Conservation (phyloP, 305 asterid genomes). For the Ajuga reptans region DNA sequence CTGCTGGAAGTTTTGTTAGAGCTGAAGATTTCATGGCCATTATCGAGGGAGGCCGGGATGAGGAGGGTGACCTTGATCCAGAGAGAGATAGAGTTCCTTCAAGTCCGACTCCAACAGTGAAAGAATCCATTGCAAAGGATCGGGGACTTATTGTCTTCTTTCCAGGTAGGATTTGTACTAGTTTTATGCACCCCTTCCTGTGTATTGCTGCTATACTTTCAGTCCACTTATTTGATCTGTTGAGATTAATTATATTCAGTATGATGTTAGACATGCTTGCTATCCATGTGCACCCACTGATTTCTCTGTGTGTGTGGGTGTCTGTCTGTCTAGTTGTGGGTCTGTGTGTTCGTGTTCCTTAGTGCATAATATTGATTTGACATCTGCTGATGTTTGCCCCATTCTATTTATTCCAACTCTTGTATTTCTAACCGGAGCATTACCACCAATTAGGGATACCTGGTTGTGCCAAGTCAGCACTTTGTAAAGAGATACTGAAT, state of each 20-base stretch:
- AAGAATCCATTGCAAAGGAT: slow-evolving; percentile 63
- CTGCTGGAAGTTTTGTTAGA: slow-evolving; percentile 85
- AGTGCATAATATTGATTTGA: slow-evolving; percentile 1
- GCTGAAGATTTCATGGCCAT: slow-evolving; percentile 82
- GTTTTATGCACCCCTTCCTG: slow-evolving; percentile 16
- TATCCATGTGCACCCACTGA: not conserved
- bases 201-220: not conserved
- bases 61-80: slow-evolving; percentile 85
- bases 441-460: slow-evolving; percentile 62
- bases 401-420: slow-evolving; percentile 2
- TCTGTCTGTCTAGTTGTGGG: not conserved
- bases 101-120: slow-evolving; percentile 42
- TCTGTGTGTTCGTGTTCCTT: not conserved
- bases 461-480: slow-evolving; percentile 98
- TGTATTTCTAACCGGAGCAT: slow-evolving; percentile 21
- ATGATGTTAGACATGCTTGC: not conserved
- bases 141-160: slow-evolving; percentile 90
- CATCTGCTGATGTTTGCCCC: slow-evolving; percentile 6
- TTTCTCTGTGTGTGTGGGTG: not conserved
- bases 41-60: slow-evolving; percentile 67
- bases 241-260: not conserved
- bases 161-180: slow-evolving; percentile 53
- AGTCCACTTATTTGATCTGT: not conserved
- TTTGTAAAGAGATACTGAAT: slow-evolving; percentile 71
- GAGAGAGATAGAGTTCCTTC: slow-evolving; percentile 43